Conservation (phyloP, 2,329 filamentous ascomycete genomes). For the Nannizziopsis arthrosporioides region DNA sequence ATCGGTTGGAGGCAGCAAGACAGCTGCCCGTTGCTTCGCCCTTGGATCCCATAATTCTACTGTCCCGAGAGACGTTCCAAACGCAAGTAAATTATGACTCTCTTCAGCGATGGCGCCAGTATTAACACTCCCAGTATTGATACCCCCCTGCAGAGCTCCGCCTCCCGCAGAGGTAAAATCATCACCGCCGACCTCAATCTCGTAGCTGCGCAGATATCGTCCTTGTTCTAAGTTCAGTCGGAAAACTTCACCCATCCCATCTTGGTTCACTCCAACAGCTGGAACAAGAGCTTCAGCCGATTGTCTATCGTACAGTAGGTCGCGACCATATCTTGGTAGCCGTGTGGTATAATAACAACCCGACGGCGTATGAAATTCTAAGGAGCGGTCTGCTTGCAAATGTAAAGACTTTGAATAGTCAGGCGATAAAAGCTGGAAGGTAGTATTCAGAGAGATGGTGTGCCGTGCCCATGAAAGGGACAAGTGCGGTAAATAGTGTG, state of each 20-base stretch:
- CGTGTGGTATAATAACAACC: constrained; percentile 83
- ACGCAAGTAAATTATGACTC: constrained; percentile 80
- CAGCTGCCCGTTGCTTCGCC: constrained; percentile 66
- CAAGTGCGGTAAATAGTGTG: constrained; percentile 86
- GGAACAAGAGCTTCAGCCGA: constrained; percentile 79
- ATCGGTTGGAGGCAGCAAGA: constrained; percentile 47
- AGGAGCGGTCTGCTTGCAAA: constrained; percentile 76
- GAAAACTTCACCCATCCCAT: constrained; percentile 85
- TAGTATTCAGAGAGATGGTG: constrained; percentile 82
- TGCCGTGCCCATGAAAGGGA: constrained; percentile 90
- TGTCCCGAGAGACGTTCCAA: constrained; percentile 88
- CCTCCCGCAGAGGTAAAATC: constrained; percentile 55
- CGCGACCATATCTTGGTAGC: constrained; percentile 83
- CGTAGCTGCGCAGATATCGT: constrained; percentile 87
- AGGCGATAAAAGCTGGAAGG: constrained; percentile 73
- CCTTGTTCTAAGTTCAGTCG: constrained; percentile 83
- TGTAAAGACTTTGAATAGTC: constrained; percentile 94
- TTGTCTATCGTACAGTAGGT: constrained; percentile 70
- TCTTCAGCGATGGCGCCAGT: constrained; percentile 74
- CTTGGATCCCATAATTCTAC: constrained; percentile 95
- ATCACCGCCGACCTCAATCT: constrained; percentile 79
- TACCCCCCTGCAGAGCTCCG: constrained; percentile 72
- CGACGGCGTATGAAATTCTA: constrained; percentile 85
- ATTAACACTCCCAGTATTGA: constrained; percentile 76
- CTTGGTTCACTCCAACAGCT: constrained; percentile 71